phyloP scores from a whole-genome alignment of 2,329 filamentous ascomycete species.

The Cercospora zeae-maydis region DNA sequence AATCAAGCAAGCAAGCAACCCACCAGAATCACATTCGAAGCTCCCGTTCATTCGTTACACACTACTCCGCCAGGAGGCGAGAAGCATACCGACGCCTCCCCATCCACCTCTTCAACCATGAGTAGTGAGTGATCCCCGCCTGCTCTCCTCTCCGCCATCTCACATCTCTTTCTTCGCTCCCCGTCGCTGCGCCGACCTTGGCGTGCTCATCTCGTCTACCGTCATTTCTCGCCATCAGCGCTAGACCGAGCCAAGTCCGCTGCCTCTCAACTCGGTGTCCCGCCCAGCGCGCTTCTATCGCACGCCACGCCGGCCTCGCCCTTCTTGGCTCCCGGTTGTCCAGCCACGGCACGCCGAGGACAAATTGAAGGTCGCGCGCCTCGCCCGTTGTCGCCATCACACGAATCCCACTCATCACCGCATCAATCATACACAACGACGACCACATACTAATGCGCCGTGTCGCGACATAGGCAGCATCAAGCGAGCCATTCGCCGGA shows the following conservation, averaged over 20 bases:
- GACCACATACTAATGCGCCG: slow-evolving; percentile 1
- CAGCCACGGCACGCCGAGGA: slow-evolving; percentile 6
- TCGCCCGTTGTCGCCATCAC: background rate
- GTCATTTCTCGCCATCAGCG: slow-evolving; percentile 4
- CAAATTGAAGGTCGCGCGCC: background rate
- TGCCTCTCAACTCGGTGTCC: background rate
- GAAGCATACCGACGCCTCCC: background rate
- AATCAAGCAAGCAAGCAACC: background rate
- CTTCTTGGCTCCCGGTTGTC: slow-evolving; percentile 6
- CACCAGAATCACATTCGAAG: background rate
- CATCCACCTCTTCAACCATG: slow-evolving; percentile 4
- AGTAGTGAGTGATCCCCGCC: slow-evolving; percentile 9
- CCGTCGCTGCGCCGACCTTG: slow-evolving; percentile 7
- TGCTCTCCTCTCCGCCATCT: background rate
- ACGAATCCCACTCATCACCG: background rate
- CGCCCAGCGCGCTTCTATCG: background rate
- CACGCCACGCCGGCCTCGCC: background rate
- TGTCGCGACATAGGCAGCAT: slow-evolving; percentile 10
- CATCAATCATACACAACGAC: background rate
- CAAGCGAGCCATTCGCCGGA: slow-evolving; percentile 27
- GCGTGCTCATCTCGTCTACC: background rate
- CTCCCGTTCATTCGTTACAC: background rate
- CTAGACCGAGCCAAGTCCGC: background rate
- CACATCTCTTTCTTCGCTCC: background rate
- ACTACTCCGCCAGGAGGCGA: background rate